Base-by-base conservation (phyloP, 306 rosid species). In the Malus fusca region DNA sequence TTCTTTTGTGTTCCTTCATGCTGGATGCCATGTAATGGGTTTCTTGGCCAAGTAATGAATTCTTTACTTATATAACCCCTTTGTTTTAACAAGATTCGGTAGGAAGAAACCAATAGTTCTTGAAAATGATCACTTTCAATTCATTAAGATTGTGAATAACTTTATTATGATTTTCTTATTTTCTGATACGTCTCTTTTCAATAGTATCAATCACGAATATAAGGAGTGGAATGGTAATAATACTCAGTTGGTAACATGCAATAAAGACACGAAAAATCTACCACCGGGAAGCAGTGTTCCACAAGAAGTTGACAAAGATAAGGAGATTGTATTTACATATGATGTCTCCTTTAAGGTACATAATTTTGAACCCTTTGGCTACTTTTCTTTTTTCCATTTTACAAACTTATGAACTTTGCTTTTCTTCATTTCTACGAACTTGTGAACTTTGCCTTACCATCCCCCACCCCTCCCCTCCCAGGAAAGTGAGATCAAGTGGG, bases 401-500 rank as follows among this genome's bases (percentile, higher is more conserved):
- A 11, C 56, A 68, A 70, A 61, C 63, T 81, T 77, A 72, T 51
- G 71, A 63, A 31, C 60, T 80, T 72, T 81, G 23, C 53, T 56
- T 13, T 46, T 46, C 52, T 46, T 46, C 53, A 14, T 46, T 46
- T 46, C 53, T 75, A 11, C 56, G 62, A 70, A 61, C 66, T 81
- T 77, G 69, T 44, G 71, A 64, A 43, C 61, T 78, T 72, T 84
- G 28, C 43, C 53, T 15, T 15, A 48, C 55, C 21, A 18, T 21
- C 12, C 44, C 11, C 43, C 43, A 8, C 43, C 44, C 51, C 40
- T 48, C 35, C 60, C 1, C 12, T 19, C 37, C 51, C 30, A 96
- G 99, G 93, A 92, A 82, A 96, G 98, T 82, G 96, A 89, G 18
- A 88, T 96, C 83, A 96, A 92, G 80, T 96, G 99, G 99, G 99